Conservation (phyloP, 768 basidiomycete genomes). For the Lactarius sanguifluus region DNA sequence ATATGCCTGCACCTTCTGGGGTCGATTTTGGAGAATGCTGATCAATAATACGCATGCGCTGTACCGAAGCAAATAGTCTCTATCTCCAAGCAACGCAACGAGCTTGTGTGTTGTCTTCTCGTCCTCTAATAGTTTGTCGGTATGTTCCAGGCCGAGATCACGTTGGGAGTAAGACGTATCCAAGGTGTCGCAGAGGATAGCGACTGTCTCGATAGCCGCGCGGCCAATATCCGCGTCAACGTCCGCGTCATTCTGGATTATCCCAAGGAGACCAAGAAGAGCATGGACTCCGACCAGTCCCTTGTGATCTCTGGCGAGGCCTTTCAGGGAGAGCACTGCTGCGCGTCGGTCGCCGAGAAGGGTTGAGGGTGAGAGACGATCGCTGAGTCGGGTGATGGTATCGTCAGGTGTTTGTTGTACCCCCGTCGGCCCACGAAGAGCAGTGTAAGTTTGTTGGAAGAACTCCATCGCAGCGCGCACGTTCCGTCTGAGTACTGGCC, state of each 20-base stretch:
- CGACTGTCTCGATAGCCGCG: slow-evolving; percentile 87
- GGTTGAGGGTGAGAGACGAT: slow-evolving; percentile 86
- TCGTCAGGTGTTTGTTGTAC: slow-evolving; percentile 81
- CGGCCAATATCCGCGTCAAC: slow-evolving; percentile 91
- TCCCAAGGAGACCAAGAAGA: slow-evolving; percentile 73
- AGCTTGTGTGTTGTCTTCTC: slow-evolving; percentile 74
- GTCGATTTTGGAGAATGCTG: slow-evolving; percentile 76
- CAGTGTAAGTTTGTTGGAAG: slow-evolving; percentile 81
- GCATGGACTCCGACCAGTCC: slow-evolving; percentile 82
- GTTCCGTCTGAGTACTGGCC: not conserved
- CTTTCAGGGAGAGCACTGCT: slow-evolving; percentile 91
- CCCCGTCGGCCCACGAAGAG: slow-evolving; percentile 79
- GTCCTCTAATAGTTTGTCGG: slow-evolving; percentile 71
- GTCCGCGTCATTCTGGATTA: slow-evolving; percentile 83
- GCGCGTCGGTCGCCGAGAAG: slow-evolving; percentile 90
- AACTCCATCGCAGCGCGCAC: slow-evolving; percentile 61
- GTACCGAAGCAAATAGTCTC: slow-evolving; percentile 81
- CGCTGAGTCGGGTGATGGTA: slow-evolving; percentile 84
- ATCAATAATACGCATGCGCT: slow-evolving; percentile 80
- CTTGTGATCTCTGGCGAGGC: slow-evolving; percentile 87
- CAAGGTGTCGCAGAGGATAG: slow-evolving; percentile 79
- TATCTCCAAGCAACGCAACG: slow-evolving; percentile 72
- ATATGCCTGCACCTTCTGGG: slow-evolving; percentile 82
- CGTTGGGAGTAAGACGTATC: slow-evolving; percentile 48
- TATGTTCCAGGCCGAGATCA: slow-evolving; percentile 81